Evolutionary conservation across 2,329 filamentous ascomycete genomes (phyloP).

Genomic region (Fusarium multiceps): DNA sequence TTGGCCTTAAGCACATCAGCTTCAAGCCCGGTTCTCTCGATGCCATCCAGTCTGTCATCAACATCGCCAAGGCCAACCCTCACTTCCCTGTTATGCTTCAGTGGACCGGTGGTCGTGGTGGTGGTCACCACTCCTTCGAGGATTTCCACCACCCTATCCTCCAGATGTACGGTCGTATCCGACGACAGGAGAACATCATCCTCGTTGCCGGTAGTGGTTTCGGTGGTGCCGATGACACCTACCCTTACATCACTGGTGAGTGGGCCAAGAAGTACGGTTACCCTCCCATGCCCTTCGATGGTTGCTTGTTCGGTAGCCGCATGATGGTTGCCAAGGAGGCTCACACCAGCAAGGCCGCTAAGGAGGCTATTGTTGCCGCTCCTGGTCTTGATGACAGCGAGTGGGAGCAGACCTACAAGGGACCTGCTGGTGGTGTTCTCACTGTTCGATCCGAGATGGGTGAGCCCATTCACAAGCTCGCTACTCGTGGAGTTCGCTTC

Average conservation of each 20-base stretch:
- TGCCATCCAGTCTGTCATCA: constrained; percentile 88
- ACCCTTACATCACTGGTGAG: constrained; percentile 88
- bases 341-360: constrained; percentile 86
- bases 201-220: constrained; percentile 93
- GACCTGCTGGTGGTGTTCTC: constrained; percentile 89
- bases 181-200: constrained; percentile 86
- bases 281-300: constrained; percentile 93
- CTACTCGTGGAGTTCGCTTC: constrained; percentile 93
- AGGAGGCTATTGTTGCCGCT: constrained; percentile 89
- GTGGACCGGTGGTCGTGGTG: constrained; percentile 94
- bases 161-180: constrained; percentile 89
- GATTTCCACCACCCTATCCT: constrained; percentile 95
- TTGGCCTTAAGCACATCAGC: constrained; percentile 90
- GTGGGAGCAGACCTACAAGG: constrained; percentile 96
- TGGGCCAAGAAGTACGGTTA: constrained; percentile 92
- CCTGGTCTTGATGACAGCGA: constrained; percentile 82
- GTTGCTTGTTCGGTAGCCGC: constrained; percentile 88
- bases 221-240: constrained; percentile 88
- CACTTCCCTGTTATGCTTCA: constrained; percentile 92
- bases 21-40: constrained; percentile 95
- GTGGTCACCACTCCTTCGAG: constrained; percentile 94
- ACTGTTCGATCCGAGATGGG: constrained; percentile 99
- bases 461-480: constrained; percentile 98
- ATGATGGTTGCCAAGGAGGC: constrained; percentile 97
- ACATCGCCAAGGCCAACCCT: constrained; percentile 94